Percentiles rank a stretch among this genome's conserved stretches.
These are phyloP conservation scores for Colletotrichum filicis DNA, from an alignment of 2,329 filamentous ascomycete genomes.

Conservation along the genomic window DNA sequence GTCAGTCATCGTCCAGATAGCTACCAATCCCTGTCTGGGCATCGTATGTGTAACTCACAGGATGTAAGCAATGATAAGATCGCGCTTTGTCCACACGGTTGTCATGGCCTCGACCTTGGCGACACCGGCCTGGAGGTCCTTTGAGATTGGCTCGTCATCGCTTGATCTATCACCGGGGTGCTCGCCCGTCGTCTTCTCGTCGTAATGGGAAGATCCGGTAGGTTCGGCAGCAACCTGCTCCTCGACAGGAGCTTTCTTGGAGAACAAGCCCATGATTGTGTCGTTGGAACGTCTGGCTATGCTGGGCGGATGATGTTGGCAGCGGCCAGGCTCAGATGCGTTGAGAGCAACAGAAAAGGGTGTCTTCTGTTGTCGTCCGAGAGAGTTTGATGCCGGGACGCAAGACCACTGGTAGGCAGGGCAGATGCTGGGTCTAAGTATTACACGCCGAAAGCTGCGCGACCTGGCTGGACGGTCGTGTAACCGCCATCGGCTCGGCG, in stretches of 20 bases:
- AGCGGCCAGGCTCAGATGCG: not conserved
- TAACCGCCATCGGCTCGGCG: conserved; percentile 26
- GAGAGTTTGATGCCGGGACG: not conserved
- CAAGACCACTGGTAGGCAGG: not conserved
- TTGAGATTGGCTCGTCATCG: conserved; percentile 47
- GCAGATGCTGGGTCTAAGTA: not conserved
- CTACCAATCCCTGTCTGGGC: not conserved
- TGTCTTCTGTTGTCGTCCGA: not conserved
- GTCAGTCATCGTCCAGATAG: not conserved
- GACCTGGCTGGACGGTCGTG: not conserved
- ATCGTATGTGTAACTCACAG: conserved; percentile 47
- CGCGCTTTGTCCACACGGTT: conserved; percentile 52
- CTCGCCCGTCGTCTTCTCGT: conserved; percentile 25
- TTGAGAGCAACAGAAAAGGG: not conserved
- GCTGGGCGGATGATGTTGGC: not conserved
- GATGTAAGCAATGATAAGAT: conserved; percentile 55
- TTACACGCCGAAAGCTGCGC: not conserved
- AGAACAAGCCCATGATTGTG: conserved; percentile 15
- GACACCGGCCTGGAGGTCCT: conserved; percentile 55
- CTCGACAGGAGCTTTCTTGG: conserved; percentile 26
- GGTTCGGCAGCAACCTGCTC: conserved; percentile 21
- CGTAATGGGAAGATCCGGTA: not conserved
- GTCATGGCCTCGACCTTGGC: conserved; percentile 60
- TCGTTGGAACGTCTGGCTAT: not conserved
- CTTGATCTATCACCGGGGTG: conserved; percentile 31